Evolutionary conservation across 2,329 filamentous ascomycete genomes (phyloP).

Genomic region (Botrytis fabae): DNA sequence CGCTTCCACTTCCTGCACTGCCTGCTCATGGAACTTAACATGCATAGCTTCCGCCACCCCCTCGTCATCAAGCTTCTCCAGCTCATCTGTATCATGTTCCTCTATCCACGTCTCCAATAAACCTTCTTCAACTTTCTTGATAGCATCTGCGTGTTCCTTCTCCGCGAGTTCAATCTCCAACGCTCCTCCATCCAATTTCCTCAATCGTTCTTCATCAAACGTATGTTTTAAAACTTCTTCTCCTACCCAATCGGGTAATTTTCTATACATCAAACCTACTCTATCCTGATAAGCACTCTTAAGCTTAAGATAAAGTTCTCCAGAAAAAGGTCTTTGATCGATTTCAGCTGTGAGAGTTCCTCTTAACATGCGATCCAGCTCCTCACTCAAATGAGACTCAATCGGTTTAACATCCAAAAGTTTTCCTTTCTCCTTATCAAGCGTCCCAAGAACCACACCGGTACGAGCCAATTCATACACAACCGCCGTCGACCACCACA

Average conservation of each 20-base stretch:
- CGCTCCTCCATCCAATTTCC: background rate
- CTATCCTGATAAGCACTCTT: background rate
- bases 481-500: background rate
- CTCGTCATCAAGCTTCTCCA: background rate
- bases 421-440: background rate
- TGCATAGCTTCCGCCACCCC: background rate
- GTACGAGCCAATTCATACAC: background rate
- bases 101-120: too few relatives aligned
- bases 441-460: background rate
- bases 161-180: background rate
- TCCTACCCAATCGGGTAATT: background rate
- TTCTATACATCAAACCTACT: background rate
- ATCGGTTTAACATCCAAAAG: background rate
- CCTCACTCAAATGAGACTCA: background rate
- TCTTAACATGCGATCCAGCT: background rate
- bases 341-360: background rate
- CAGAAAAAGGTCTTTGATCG: background rate
- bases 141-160: too few relatives aligned
- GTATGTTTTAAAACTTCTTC: background rate
- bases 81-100: background rate
- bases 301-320: background rate
- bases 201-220: background rate
- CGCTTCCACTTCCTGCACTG: background rate
- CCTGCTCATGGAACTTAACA: background rate
- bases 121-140: accelerated